Base-by-base conservation (phyloP, 352 stramenopile genomes). In the Phytophthora sansomeana region DNA sequence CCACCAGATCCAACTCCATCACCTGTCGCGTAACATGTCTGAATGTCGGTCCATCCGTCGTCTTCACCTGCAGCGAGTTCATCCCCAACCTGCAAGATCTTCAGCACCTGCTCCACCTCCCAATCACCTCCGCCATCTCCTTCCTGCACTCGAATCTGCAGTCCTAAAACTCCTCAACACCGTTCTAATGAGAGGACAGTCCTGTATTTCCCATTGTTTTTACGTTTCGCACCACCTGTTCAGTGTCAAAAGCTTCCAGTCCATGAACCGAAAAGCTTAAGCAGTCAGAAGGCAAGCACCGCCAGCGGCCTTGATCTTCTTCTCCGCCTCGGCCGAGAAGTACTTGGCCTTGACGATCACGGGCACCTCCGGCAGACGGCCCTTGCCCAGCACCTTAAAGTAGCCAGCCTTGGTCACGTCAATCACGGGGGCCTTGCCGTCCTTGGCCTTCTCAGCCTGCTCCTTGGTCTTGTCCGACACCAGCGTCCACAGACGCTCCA, bases 301-400 rank as follows among this genome's bases (percentile, higher is more conserved):
- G 78, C 98, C 98, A 52, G 96, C 97, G 56, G 83, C 97, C 85
- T 99, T 99, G 79, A 99, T 99, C 90, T 99, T 99, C 88, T 99
- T 98, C 87, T 99, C 98, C n/a, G 98, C 98, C 71, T 97, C 89
- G 72, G 98, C 96, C 63, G 91, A 99, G 87, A 99, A 99, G 88
- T 97, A 99, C 83, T 99, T 99, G 59, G 98, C 98, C 94, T 99
- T 99, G 60, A 99, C 98, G 84, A 99, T 99, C 42, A 99, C 80
- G 51, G 98, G 98, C 55, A 99, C 87, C 57, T 91, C 77, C 14
- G 96, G 96, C 43, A 99, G 97, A 74, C 97, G 91, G 73, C 98
- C 98, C 89, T 99, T 99, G 83, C 98, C 98, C 46, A 99, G 90
- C 63, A 99, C 97, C 96, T 99, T 99, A 89, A 99, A 99, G 88